Conservation (phyloP, 352 stramenopile species). For the Globisporangium orthogonon region DNA sequence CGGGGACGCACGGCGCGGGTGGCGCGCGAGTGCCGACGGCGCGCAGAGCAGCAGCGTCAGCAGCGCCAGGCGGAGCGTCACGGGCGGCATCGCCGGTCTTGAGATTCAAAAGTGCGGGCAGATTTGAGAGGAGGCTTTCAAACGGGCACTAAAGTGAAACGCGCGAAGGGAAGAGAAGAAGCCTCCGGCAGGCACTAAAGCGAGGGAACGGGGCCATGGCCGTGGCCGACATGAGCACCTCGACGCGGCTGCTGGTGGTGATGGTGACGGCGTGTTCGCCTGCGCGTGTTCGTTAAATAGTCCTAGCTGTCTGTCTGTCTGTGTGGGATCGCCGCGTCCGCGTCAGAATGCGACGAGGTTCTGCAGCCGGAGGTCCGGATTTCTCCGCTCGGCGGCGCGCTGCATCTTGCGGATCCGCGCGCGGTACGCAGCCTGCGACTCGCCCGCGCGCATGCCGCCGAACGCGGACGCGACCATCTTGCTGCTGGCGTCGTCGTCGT, state of each 20-base stretch:
- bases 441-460: conserved; percentile 2
- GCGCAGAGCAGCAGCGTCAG: not conserved
- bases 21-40: not conserved
- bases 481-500: conserved; percentile 13
- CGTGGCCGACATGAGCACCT: too few relatives aligned
- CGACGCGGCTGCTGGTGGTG: not conserved
- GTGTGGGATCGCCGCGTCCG: not conserved
- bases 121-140: not conserved
- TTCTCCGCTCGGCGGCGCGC: conserved; percentile 14
- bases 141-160: not conserved
- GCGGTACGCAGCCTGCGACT: conserved; percentile 15
- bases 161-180: not conserved
- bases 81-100: not conserved
- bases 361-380: conserved; percentile 22
- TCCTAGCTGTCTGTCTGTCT: conserved; percentile 1
- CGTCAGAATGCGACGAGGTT: conserved; percentile 22
- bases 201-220: not conserved
- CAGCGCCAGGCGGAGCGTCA: not conserved
- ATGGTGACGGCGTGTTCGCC: not conserved
- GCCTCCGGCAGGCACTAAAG: not conserved
- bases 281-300: not conserved
- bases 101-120: not conserved
- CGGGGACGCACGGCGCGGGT: not conserved
- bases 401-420: conserved; percentile 9
- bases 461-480: conserved; percentile 4